Evolutionary conservation across 1,284 basidiomycete species (phyloP).

Genomic region (Phaffia rhodozyma): DNA sequence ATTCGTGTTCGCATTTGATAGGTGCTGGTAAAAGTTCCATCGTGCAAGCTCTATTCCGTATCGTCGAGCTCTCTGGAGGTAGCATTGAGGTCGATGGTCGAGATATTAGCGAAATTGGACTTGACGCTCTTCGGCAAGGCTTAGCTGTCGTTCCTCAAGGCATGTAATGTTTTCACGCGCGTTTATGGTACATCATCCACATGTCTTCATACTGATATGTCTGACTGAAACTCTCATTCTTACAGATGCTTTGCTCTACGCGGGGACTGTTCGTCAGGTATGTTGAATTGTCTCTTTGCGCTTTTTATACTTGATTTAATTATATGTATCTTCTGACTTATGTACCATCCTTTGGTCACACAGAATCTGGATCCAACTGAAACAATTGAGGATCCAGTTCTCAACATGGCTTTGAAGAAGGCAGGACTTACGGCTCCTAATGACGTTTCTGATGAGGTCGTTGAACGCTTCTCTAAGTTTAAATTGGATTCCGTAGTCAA

Average conservation of each 20-base stretch:
- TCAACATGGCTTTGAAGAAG: conserved; percentile 42
- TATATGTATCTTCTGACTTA: neutral
- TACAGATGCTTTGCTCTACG: conserved; percentile 29
- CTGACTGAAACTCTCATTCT: too few species aligned
- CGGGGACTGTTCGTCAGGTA: conserved; percentile 30
- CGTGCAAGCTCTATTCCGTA: conserved; percentile 53
- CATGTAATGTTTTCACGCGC: neutral
- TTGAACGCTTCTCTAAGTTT: conserved; percentile 42
- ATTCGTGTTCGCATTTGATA: conserved; percentile 29
- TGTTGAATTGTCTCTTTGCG: conserved; percentile 2
- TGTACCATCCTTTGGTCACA: neutral
- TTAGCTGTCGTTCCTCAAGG: conserved; percentile 48
- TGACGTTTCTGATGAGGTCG: conserved; percentile 36
- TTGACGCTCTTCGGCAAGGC: conserved; percentile 46
- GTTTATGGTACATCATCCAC: neutral
- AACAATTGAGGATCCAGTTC: conserved; percentile 42
- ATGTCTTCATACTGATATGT: neutral
- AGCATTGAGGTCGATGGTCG: conserved; percentile 52
- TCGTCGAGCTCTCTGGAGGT: conserved; percentile 52
- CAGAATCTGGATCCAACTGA: conserved; percentile 39
- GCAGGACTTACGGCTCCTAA: conserved; percentile 40
- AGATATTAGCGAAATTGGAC: conserved; percentile 44
- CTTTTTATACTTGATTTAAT: neutral
- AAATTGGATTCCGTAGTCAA: conserved; percentile 42
- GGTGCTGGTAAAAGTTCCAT: conserved; percentile 51